Base-by-base conservation (phyloP, 257 asterid genomes). In the Jaltomata sinuosa region DNA sequence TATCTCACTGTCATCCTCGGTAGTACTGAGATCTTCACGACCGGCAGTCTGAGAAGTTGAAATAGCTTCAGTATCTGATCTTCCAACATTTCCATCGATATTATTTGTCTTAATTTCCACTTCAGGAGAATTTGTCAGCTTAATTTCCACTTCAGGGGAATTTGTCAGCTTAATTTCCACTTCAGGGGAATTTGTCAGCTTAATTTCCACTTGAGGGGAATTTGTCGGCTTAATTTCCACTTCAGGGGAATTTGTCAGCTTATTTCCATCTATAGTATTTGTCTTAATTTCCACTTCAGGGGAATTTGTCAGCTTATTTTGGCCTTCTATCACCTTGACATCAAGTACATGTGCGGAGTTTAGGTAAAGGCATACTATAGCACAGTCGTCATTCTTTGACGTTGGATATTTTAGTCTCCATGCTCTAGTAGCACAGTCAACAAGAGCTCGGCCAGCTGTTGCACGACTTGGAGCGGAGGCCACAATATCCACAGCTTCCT, bases 351-450 rank as follows among this genome's bases (percentile, higher is more conserved):
- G 36, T 19, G 54, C 6, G 16, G 89, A 87, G 29, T 93, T 91
- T 3, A 96, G 87, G 88, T 89, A 97, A 84, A 97, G 90, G 87
- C 99, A 97, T 42, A 95, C 96, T 6, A 90, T 98, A 8, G 98
- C 99, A 86, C 99, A 97, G 82, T 97, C 99, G 11, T 97, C 99
- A 50, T 88, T 97, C 89, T 97, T 97, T 42, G 99, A 97, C 15
- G 99, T 95, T 3, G 99, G 99, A 89, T 97, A 97, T 84, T 97
- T 97, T 67, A 97, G 97, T 88, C 97, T 91, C 99, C 99, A 97
- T 15, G 98, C 97, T 87, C 99, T 87, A 21, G 97, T 95, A 11
- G 99, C 98, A 64, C 97, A 97, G 88, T 97, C 98, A 16, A 97
- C 92, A 3, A 97, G 97, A 61, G 99, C 98, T 85, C 99, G 83